Base-by-base conservation (phyloP, 2,329 filamentous ascomycete genomes). In the Daldinia eschscholtzii region DNA sequence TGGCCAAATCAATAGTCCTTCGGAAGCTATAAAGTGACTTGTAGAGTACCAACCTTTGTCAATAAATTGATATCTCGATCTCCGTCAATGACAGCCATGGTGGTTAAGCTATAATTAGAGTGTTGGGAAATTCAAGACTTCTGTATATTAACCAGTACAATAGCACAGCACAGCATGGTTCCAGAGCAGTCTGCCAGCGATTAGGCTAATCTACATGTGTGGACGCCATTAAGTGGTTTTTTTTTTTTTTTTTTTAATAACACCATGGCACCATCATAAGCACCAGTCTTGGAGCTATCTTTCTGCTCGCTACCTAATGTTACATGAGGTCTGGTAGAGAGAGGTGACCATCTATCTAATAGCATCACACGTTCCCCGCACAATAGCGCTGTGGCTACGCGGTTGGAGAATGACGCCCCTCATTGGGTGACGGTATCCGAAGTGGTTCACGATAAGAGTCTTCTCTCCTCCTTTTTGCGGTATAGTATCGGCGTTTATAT, bases 391-490 rank as follows among this genome's bases (percentile, higher is more conserved):
- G 7, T 48, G 44, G 57, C 33, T 60, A 52, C 42, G 57, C 56
- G 50, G 59, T 41, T 15, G 30, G 48, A n/a, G 46, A 42, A 12
- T 12, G 9, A 46, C 10, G 10, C 60, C 67, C 63, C 67, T 61
- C 59, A 53, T 61, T 61, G n/a, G 48, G 18, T 26, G 2, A 53
- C 39, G 10, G 10, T 15, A 12, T 41, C 2, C 35, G 30, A 30
- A 13, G 44, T 33, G 37, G 39, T 42, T 61, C 60, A 44, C 33
- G 67, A 70, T 67, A 58, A 64, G 63, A 60, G 35, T 37, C 35
- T 60, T 12, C 10, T 56, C 60, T 66, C 67, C 67, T 67, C 67
- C 67, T 67, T 64, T 12, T 67, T 70, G 57, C 5, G 64, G 67
- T 56, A 56, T 66, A 64, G 64, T 6, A 60, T 42, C 44, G 18